phyloP scores from a whole-genome alignment of 2,329 filamentous ascomycete genomes.

The Ramularia collo-cygni region DNA sequence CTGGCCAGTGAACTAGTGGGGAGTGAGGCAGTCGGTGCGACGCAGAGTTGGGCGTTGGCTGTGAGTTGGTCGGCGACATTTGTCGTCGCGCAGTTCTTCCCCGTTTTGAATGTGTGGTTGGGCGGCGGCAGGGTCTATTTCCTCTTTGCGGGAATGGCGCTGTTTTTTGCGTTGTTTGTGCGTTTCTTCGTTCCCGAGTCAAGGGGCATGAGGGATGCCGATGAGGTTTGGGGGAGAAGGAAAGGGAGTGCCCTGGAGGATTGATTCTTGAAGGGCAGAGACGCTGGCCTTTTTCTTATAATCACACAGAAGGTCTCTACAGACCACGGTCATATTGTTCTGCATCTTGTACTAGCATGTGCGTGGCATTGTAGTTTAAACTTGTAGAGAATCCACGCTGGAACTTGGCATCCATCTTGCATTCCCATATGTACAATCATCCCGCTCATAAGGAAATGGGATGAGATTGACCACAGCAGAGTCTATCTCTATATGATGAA shows the following conservation, averaged over 20 bases:
- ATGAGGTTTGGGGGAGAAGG: slow-evolving; percentile 83
- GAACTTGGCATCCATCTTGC: too few relatives aligned
- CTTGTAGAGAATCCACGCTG: too few relatives aligned
- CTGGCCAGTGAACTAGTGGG: slow-evolving; percentile 85
- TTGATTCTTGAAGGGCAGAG: slow-evolving; percentile 6
- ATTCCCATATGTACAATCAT: too few relatives aligned
- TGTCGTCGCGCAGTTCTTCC: slow-evolving; percentile 90
- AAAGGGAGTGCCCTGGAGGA: slow-evolving; percentile 21
- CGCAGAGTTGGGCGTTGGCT: slow-evolving; percentile 79
- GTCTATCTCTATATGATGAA: too few relatives aligned
- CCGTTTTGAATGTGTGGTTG: slow-evolving; percentile 69
- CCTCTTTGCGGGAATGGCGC: slow-evolving; percentile 73
- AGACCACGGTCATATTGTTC: too few relatives aligned
- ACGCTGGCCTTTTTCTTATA: too few relatives aligned
- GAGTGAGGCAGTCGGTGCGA: slow-evolving; percentile 82
- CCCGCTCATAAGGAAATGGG: too few relatives aligned
- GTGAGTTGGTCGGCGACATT: slow-evolving; percentile 90
- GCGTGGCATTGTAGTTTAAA: too few relatives aligned
- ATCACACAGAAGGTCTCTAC: too few relatives aligned
- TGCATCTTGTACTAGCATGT: too few relatives aligned
- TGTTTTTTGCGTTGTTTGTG: slow-evolving; percentile 48
- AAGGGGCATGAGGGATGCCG: slow-evolving; percentile 70
- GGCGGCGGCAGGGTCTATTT: slow-evolving; percentile 86
- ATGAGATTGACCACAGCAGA: too few relatives aligned
- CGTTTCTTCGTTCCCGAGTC: slow-evolving; percentile 74